These are phyloP conservation scores for Orobanche coerulescens DNA, from an alignment of 257 asterid genomes.

Conservation along the genomic window DNA sequence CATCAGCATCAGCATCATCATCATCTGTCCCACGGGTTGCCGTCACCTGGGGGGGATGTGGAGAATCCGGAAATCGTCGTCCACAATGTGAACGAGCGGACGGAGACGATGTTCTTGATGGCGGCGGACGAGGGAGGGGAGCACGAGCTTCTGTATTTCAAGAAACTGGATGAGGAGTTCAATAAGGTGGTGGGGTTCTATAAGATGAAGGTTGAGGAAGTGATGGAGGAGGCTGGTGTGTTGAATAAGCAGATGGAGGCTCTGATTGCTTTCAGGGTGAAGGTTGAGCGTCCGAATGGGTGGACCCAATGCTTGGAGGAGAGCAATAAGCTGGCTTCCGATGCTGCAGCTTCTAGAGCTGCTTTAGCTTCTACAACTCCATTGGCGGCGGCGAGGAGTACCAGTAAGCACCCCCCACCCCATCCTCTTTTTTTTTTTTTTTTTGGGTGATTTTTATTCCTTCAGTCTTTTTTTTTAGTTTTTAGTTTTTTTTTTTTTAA, in stretches of 20 bases:
- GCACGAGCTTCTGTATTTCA: constrained; percentile 32
- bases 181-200: constrained; percentile 41
- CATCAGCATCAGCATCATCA: too few species aligned
- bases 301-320: constrained; percentile 27
- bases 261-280: constrained; percentile 36
- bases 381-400: constrained; percentile 24
- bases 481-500: neutral
- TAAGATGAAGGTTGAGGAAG: constrained; percentile 34
- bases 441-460: too few species aligned
- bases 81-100: constrained; percentile 18
- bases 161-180: constrained; percentile 36
- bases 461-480: neutral
- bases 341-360: constrained; percentile 32
- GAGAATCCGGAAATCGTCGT: constrained; percentile 11
- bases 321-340: constrained; percentile 26
- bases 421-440: too few species aligned
- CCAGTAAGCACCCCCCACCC: too few species aligned
- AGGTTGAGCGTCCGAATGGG: constrained; percentile 33
- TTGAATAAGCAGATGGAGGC: constrained; percentile 51
- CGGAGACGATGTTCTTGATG: constrained; percentile 35
- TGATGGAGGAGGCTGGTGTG: constrained; percentile 34
- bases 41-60: too few species aligned
- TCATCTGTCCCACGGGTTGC: too few species aligned
- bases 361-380: constrained; percentile 34
- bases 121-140: constrained; percentile 35